Conservation (phyloP, 768 basidiomycete genomes). For the Phanerochaete sordida region DNA sequence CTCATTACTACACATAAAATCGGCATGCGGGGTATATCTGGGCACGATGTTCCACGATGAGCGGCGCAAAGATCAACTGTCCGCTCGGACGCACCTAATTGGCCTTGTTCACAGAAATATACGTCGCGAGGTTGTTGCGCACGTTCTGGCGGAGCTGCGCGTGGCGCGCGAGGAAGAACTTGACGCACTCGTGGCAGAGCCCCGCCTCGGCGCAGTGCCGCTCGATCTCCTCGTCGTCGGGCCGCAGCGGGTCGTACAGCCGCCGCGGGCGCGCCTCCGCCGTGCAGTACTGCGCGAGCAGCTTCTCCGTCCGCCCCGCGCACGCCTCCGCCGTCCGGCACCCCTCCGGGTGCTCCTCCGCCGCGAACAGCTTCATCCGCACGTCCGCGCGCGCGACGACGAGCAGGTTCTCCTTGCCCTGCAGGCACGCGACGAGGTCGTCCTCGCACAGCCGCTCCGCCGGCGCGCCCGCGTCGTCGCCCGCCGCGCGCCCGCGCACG, state of each 20-base stretch:
- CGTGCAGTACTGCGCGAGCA: neutral
- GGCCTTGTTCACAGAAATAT: neutral
- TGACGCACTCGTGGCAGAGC: conserved; percentile 1
- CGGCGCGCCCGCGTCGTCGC: neutral
- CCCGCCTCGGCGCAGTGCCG: conserved; percentile 1
- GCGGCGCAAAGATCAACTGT: too few species aligned
- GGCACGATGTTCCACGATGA: too few species aligned
- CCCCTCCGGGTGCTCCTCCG: neutral
- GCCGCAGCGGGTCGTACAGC: conserved; percentile 6
- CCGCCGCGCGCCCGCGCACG: neutral
- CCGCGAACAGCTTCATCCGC: conserved; percentile 4
- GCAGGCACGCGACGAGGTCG: conserved; percentile 8
- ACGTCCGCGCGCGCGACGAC: conserved; percentile 2
- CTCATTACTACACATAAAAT: neutral
- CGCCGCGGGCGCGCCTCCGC: conserved; percentile 2
- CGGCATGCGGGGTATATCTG: neutral
- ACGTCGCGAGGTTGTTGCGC: conserved; percentile 1
- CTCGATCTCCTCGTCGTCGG: conserved; percentile 10
- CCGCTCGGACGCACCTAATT: too few species aligned
- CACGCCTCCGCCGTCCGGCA: neutral
- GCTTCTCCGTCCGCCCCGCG: neutral
- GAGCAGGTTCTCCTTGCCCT: conserved; percentile 10
- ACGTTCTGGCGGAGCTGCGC: conserved; percentile 3
- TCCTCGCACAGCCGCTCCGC: neutral
- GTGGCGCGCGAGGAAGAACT: conserved; percentile 5